phyloP scores from a whole-genome alignment of 2,329 filamentous ascomycete genomes.

The Sporothrix schenckii region DNA sequence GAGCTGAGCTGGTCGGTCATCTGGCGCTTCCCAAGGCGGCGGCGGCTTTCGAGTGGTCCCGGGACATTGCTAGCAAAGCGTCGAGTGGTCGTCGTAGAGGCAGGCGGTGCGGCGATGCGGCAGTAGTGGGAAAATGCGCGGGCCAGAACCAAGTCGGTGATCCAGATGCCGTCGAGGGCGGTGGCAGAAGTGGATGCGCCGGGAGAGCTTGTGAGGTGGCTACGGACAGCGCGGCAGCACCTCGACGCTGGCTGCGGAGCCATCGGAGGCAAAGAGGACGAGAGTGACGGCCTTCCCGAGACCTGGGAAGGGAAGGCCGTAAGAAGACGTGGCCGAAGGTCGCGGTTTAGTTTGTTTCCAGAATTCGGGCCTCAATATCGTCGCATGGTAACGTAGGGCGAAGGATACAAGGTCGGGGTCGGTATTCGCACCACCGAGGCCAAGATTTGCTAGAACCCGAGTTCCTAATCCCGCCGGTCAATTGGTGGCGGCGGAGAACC shows the following conservation, averaged over 20 bases:
- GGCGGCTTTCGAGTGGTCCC: slow-evolving; percentile 59
- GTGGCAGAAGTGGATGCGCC: slow-evolving; percentile 40
- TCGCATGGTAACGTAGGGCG: neutral
- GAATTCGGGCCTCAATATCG: neutral
- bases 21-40: slow-evolving; percentile 56
- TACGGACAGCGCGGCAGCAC: neutral
- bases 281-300: slow-evolving; percentile 14
- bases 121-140: slow-evolving; percentile 55
- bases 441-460: neutral
- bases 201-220: slow-evolving; percentile 50
- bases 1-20: slow-evolving; percentile 56
- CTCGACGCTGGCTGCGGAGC: slow-evolving; percentile 21
- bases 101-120: slow-evolving; percentile 16
- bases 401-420: neutral
- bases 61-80: slow-evolving; percentile 49
- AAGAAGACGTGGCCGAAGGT: too few species aligned
- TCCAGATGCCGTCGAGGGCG: slow-evolving; percentile 56
- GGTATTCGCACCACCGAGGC: too few species aligned
- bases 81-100: slow-evolving; percentile 29
- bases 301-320: slow-evolving; percentile 9
- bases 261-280: slow-evolving; percentile 32
- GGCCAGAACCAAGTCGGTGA: slow-evolving; percentile 60
- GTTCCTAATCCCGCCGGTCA: neutral
- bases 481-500: slow-evolving; percentile 9
- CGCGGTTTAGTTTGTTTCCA: neutral